These are phyloP conservation scores for Sherardia arvensis DNA, from an alignment of 257 asterid species.

Conservation along the genomic window DNA sequence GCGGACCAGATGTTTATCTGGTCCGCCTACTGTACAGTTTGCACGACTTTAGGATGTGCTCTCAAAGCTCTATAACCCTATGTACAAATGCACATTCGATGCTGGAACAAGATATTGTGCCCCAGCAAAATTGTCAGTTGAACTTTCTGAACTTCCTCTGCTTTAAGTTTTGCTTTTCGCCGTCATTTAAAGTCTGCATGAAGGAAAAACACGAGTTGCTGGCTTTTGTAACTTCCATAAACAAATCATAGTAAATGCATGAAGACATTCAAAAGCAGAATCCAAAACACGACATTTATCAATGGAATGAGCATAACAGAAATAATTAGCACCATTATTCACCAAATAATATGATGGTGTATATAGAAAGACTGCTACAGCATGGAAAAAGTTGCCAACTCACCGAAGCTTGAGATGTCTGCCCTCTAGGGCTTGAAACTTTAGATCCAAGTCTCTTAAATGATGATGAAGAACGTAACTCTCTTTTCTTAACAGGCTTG, in stretches of 20 bases:
- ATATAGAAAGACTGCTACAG: not conserved
- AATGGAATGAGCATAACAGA: not conserved
- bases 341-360: not conserved
- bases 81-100: not conserved
- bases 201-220: not conserved
- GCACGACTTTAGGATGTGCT: not conserved
- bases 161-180: not conserved
- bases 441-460: conserved; percentile 12
- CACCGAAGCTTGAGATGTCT: conserved; percentile 16
- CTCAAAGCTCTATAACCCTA: not conserved
- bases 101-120: not conserved
- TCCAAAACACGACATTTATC: not conserved
- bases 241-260: not conserved
- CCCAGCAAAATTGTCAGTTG: not conserved
- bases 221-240: not conserved
- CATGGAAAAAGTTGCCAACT: conserved; percentile 5
- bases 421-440: conserved; percentile 11
- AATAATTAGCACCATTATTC: not conserved
- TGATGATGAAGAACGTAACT: conserved; percentile 6
- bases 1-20: too few species aligned
- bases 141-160: not conserved
- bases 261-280: not conserved
- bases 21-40: not conserved
- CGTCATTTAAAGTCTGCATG: not conserved
- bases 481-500: conserved; percentile 14